Base-by-base conservation (phyloP, 352 stramenopile species). In the Halophytophthora polymorphica region DNA sequence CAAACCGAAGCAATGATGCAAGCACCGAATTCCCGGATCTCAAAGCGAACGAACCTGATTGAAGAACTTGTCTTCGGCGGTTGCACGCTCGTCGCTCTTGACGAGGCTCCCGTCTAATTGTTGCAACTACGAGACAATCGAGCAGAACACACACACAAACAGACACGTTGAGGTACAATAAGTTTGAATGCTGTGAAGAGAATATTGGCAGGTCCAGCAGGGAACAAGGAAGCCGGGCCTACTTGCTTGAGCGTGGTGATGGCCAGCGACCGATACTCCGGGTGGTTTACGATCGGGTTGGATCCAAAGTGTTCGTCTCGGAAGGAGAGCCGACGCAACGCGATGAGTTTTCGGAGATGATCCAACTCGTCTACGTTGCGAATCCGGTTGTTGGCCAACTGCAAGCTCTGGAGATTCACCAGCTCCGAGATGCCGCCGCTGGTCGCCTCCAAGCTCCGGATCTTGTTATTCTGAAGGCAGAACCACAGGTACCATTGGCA, bases 251-350 rank as follows among this genome's bases (percentile, higher is more conserved):
- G 50, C 10, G 70, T 68, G 5, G 81, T 74, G n/a, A 95, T 53
- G 3, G 77, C 69, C 23, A 85, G 75, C 7, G 64, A 61, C 8
- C 83, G 77, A 61, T 97, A 97, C 22, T 89, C 80, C 17, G 71
- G 71, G 19, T 84, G 72, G 13, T 35, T 41, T 3, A 79, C 63
- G 18, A 96, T 71, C 36, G 85, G 85, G 45, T 91, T 96, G 1
- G 67, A 70, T 2, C 88, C 88, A 56, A 95, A 97, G 48, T 96
- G 82, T 7, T 82, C 73, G 50, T 95, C 86, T n/a, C 65, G 11
- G 21, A 97, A 81, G 2, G 68, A 65, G 35, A 96, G 53, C 1
- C 65, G 53, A 15, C 69, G 69, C 18, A 97, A 66, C 19, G 59
- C 61, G 3, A 89, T 59, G 11, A 95, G 57, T 33, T 66, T 71